Percentiles rank a stretch among this genome's conserved stretches.
phyloP scores from a whole-genome alignment of 1,284 basidiomycete species.

The Dichomitus squalens region DNA sequence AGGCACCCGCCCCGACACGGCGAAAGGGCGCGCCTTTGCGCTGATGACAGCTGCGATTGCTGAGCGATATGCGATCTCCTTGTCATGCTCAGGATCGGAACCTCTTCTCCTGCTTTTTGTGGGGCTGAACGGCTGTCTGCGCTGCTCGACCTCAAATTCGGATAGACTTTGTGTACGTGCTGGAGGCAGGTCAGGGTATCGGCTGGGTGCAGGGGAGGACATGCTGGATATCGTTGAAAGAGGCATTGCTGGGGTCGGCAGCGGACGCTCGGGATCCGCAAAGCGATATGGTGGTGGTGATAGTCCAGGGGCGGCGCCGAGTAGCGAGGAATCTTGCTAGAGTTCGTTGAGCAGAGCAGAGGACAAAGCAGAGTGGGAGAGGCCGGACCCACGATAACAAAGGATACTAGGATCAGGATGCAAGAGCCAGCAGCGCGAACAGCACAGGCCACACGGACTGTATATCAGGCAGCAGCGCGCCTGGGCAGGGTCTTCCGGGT shows the following conservation, averaged over 20 bases:
- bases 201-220: conserved; percentile 33
- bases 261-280: neutral
- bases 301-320: neutral
- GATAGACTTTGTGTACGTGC: conserved; percentile 34
- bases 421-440: conserved; percentile 11
- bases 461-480: conserved; percentile 16
- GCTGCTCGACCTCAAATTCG: conserved; percentile 61
- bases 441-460: conserved; percentile 1
- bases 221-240: conserved; percentile 29
- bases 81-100: conserved; percentile 44
- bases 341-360: too few relatives aligned
- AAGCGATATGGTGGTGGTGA: neutral
- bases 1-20: conserved; percentile 69
- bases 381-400: conserved; percentile 7
- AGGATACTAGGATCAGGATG: conserved; percentile 7
- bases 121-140: conserved; percentile 25
- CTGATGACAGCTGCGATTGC: conserved; percentile 58
- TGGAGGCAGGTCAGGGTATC: conserved; percentile 35
- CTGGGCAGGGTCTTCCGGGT: conserved; percentile 18
- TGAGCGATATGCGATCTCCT: conserved; percentile 57
- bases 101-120: conserved; percentile 31
- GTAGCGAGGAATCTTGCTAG: neutral
- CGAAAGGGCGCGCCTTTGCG: conserved; percentile 64
- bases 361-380: neutral
- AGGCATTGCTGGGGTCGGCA: conserved; percentile 18